Percentiles rank a stretch among this genome's conserved stretches.
phyloP scores from a whole-genome alignment of 106 monocot genomes.

The Vanilla planifolia region DNA sequence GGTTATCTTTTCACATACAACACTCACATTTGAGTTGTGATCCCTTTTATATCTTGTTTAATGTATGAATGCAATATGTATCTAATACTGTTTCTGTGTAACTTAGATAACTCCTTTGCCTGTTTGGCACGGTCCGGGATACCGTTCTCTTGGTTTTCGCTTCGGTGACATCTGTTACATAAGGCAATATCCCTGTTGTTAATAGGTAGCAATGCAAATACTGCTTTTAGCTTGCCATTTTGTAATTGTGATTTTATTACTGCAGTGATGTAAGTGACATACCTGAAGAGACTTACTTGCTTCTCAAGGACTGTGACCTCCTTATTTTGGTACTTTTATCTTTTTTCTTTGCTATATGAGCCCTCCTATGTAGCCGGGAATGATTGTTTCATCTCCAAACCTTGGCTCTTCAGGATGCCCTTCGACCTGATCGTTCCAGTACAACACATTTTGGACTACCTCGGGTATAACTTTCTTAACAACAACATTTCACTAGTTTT shows the following conservation, averaged over 20 bases:
- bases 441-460: slow-evolving; percentile 91
- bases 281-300: slow-evolving; percentile 84
- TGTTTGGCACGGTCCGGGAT: slow-evolving; percentile 88
- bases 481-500: no score
- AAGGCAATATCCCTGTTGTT: slow-evolving; percentile 43
- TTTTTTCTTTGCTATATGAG: slow-evolving; percentile 5
- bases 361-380: no score
- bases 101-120: slow-evolving; percentile 85
- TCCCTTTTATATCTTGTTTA: no score
- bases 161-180: slow-evolving; percentile 91
- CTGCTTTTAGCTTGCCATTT: background rate
- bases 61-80: background rate
- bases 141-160: slow-evolving; percentile 95
- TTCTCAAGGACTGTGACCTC: slow-evolving; percentile 75
- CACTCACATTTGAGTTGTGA: no score
- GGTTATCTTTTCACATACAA: no score
- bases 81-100: slow-evolving; percentile 1
- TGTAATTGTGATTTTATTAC: slow-evolving; percentile 1
- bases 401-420: slow-evolving; percentile 50
- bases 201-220: background rate
- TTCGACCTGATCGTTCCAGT: slow-evolving; percentile 88
- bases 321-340: slow-evolving; percentile 55
- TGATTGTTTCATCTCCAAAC: background rate
- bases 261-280: slow-evolving; percentile 96
- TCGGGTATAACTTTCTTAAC: slow-evolving; percentile 39